Evolutionary conservation across 2,329 filamentous ascomycete species (phyloP), one percentile per base, ranked within the genome.

Genomic region (Ciborinia camelliae): DNA sequence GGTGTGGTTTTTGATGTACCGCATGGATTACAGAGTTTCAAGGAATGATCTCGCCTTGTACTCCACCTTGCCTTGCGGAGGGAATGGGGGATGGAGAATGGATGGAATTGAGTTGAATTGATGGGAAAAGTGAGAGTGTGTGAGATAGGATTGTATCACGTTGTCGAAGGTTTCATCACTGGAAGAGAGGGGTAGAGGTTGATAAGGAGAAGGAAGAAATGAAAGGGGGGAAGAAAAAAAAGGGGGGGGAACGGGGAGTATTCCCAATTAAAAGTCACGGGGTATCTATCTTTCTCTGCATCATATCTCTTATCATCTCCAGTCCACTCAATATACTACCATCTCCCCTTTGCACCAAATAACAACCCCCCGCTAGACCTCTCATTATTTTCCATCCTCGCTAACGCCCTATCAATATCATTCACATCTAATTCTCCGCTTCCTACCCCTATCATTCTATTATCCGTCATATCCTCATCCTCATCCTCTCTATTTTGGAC

Each of bases 1-100:
- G 51, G 35, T 47, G 67, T 71, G 72, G n/a, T n/a, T n/a, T 66
- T 76, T 69, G 68, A 82, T 89, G 68, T 89, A 84, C 85, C 86
- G 86, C 86, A 87, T 86, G 84, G 86, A 88, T 88, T 89, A 89
- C 86, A 88, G 84, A 88, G 85, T 81, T 74, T 82, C 86, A 89
- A 89, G 86, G 86, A 89, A 85, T 79, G 80, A 76, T 86, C 86
- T 88, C 85, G 84, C 86, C 86, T 89, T 89, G 86, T 84, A 85
- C 86, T 89, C 86, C 86, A 89, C 86, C 86, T 85, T 82, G 85
- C 85, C 85, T 84, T 86, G 86, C 86, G 86, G 84, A 84, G n/a
- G 43, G 9, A 57, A 65, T 60, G n/a, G 60, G 55, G 52, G 18
- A n/a, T 57, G 43, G 7, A 23, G 10, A 39, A 58, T 4, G n/a